phyloP scores from a whole-genome alignment of 169 alveolate genomes.

The Eimeria acervulina region DNA sequence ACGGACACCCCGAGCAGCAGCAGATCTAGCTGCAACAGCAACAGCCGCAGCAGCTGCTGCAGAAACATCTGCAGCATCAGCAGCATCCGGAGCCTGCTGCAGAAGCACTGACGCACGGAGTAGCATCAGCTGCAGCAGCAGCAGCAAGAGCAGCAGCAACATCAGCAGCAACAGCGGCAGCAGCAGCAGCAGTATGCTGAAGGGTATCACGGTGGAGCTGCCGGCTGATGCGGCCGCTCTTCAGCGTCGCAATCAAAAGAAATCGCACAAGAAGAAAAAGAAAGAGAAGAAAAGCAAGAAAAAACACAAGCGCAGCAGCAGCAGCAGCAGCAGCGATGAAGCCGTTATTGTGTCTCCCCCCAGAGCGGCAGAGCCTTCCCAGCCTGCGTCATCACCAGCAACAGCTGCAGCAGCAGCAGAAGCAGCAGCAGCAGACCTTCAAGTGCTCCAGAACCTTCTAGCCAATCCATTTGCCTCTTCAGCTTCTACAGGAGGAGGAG shows the following conservation, averaged over 20 bases:
- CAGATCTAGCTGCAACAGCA: not conserved
- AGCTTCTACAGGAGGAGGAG: not conserved
- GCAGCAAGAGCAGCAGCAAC: not conserved
- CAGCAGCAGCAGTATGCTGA: constrained; percentile 34
- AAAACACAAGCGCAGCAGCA: not conserved
- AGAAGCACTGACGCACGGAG: not conserved
- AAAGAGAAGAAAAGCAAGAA: not conserved
- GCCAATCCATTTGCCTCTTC: not conserved
- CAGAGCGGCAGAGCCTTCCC: not conserved
- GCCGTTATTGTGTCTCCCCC: constrained; percentile 26
- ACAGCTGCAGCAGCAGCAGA: constrained; percentile 18
- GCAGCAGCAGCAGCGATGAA: constrained; percentile 55
- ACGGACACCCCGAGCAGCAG: not conserved
- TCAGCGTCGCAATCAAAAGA: not conserved
- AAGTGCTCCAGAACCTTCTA: constrained; percentile 5
- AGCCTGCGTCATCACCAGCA: constrained; percentile 16
- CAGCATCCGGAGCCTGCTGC: not conserved
- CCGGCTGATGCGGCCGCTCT: constrained; percentile 7
- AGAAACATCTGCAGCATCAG: not conserved
- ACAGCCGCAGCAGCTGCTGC: not conserved
- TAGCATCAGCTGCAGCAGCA: not conserved
- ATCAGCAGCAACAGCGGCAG: constrained; percentile 18
- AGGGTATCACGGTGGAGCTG: constrained; percentile 6
- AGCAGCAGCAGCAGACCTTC: constrained; percentile 14
- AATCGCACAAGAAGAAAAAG: not conserved